phyloP scores from a whole-genome alignment of 768 basidiomycete genomes.

The Tricholoma bakamatsutake region DNA sequence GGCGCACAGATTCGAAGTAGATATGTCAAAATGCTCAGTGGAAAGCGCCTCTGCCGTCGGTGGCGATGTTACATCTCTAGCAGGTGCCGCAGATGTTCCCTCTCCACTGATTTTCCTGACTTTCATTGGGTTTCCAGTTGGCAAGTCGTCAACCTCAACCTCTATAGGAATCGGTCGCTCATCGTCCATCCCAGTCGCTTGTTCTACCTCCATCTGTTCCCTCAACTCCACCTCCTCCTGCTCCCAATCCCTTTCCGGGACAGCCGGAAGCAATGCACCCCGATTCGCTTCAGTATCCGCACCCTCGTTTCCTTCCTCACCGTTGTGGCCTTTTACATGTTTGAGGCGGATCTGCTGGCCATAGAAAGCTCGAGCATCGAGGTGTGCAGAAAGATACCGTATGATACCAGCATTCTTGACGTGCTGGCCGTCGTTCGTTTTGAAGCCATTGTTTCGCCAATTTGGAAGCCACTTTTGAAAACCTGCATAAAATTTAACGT shows the following conservation, averaged over 20 bases:
- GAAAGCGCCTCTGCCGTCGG: background rate
- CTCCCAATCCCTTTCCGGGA: slow-evolving; percentile 58
- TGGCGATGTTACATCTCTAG: background rate
- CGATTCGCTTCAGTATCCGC: slow-evolving; percentile 71
- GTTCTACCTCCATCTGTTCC: slow-evolving; percentile 4
- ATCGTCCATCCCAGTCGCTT: background rate
- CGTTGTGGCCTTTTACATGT: slow-evolving; percentile 77
- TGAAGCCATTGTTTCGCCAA: slow-evolving; percentile 59
- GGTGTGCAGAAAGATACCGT: slow-evolving; percentile 57
- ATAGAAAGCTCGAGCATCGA: slow-evolving; percentile 42
- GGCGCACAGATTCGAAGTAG: background rate
- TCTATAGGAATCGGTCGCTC: background rate
- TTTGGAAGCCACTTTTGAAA: slow-evolving; percentile 58
- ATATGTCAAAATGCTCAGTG: background rate
- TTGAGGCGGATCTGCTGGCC: slow-evolving; percentile 58
- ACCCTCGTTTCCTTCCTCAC: slow-evolving; percentile 78
- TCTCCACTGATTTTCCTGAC: slow-evolving; percentile 10
- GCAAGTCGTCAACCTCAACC: background rate
- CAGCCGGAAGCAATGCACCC: slow-evolving; percentile 37
- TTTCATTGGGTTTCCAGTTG: slow-evolving; percentile 6
- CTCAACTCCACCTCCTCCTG: slow-evolving; percentile 19
- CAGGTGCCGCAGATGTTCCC: slow-evolving; percentile 2
- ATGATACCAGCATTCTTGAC: slow-evolving; percentile 76
- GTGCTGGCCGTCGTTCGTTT: slow-evolving; percentile 36
- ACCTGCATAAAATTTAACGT: slow-evolving; percentile 34